Conservation (phyloP, 805 yeast species). For the Saccharomycodes ludwigii region DNA sequence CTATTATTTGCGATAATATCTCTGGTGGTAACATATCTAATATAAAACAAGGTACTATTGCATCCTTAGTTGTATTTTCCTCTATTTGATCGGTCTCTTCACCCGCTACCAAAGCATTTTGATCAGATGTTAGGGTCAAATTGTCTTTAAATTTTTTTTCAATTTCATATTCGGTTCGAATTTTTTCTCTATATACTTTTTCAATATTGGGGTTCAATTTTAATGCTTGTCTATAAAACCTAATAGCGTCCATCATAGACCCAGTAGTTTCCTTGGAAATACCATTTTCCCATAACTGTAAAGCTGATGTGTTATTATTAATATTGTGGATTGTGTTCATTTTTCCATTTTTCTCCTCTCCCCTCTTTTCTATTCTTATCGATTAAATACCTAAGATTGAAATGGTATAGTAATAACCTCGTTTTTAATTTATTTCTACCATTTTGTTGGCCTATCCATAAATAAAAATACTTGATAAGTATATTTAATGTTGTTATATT, state of each 20-base stretch:
- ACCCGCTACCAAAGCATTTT: slow-evolving; percentile 1
- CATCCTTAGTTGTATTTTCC: slow-evolving; percentile 16
- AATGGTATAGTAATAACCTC: too few species aligned
- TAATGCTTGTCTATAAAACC: slow-evolving; percentile 59
- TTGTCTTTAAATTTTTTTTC: slow-evolving; percentile 8
- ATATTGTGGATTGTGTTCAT: too few species aligned
- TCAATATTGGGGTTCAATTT: slow-evolving; percentile 48
- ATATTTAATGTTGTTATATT: too few species aligned
- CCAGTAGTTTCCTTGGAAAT: slow-evolving; percentile 63
- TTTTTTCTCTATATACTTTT: slow-evolving; percentile 45
- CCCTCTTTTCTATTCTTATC: too few species aligned
- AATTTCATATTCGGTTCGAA: slow-evolving; percentile 31
- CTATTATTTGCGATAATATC: slow-evolving; percentile 38
- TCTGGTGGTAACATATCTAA: slow-evolving; percentile 44
- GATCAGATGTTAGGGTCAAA: slow-evolving; percentile 8
- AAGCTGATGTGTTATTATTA: too few species aligned
- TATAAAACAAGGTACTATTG: slow-evolving; percentile 28
- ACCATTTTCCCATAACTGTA: slow-evolving; percentile 57
- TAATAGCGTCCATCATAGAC: slow-evolving; percentile 70
- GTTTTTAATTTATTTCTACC: too few species aligned
- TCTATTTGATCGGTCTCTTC: slow-evolving; percentile 13
- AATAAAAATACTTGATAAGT: too few species aligned
- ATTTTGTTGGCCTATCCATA: too few species aligned
- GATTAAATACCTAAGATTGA: too few species aligned
- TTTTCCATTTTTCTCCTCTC: too few species aligned